Evolutionary conservation across 2,329 filamentous ascomycete species (phyloP), one percentile per base, ranked within the genome.

Genomic region (Teratosphaeriaceae sp.): DNA sequence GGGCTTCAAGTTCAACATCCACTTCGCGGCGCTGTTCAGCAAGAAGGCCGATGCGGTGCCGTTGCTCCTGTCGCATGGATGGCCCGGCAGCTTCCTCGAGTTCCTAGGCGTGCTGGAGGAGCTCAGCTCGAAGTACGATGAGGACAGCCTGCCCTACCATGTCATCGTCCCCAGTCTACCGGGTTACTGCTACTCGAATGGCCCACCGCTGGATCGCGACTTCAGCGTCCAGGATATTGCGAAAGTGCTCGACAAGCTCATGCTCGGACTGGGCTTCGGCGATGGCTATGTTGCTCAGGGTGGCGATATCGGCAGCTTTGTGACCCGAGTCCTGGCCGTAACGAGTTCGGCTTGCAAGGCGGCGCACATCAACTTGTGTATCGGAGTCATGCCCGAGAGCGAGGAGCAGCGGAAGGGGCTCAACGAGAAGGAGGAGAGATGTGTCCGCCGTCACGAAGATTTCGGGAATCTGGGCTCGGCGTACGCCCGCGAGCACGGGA

Each of bases 21-120:
- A 79, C 51, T 80, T 80, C 52, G 56, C 67, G 1, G 76, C 68
- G 0, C 61, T 80, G 0, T 80, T 79, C 44, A 78, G 75, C 0
- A 49, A 62, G 12, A 69, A 68, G 15, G 33, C 58, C 1, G 65
- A 72, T 47, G 77, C 76, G 0, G 63, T 73, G 1, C 76, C 77
- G 0, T 49, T 79, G 9, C 50, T 69, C 2, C 63, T 76, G 11
- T 54, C 74, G 15, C 75, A 79, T 47, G 77, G 76, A 35, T 79
- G 74, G 74, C 75, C 75, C 1, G 65, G 65, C 16, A 53, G 64
- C 1, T 74, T 78, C 45, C 55, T 74, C 0, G 78, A 81, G 47
- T 80, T 80, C 50, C 52, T 80, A 2, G 69, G 68, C 1, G 62
- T 78, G 6, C 55, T 81, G 41, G 54, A 67, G 1, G 31, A 73